Base-by-base conservation (phyloP, 2,329 filamentous ascomycete species). In the Exophiala calicioides region DNA sequence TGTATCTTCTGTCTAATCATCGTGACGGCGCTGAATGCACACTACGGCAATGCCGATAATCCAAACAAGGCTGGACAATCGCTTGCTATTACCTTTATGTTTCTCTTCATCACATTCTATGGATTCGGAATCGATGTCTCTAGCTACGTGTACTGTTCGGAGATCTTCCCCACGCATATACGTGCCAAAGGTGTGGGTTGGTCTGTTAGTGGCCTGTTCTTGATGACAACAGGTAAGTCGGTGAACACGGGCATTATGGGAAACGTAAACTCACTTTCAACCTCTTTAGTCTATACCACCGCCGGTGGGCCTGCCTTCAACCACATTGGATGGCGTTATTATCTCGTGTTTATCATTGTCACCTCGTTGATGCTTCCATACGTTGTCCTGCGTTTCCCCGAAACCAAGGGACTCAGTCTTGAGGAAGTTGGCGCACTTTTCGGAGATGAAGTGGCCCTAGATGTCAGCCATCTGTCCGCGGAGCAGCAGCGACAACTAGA, bases 21-120 rank as follows among this genome's bases (percentile, higher is more conserved):
- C 36, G 60, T 68, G 31, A 64, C 63, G 35, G 63, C 64, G 8
- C 50, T 70, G 31, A 56, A 61, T 15, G 67, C 67, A 1, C 29
- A 49, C 8, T 70, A 59, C 42, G n/a, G 19, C 4, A 10, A 16
- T 23, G 57, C 65, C 0, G 61, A 60, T 5, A 67, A 64, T 1
- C 56, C 52, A 12, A 67, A 69, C 44, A 55, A 47, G 7, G 55
- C 62, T 2, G 68, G 65, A 3, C 58, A 64, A 9, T 58, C 59
- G 15, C 66, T 62, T 3, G 65, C 62, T 3, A 60, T 70, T 52
- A 57, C 66, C 29, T 69, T 66, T 55, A 61, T 69, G 44, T 68
- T 63, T 44, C 63, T 67, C 15, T 77, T 42, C 24, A 31, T 36
- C 27, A 55, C 64, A 35, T 71, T 64, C 55, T 71, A 67, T 62